Evolutionary conservation across 116 monocot species (phyloP).

Genomic region (Zostera marina): DNA sequence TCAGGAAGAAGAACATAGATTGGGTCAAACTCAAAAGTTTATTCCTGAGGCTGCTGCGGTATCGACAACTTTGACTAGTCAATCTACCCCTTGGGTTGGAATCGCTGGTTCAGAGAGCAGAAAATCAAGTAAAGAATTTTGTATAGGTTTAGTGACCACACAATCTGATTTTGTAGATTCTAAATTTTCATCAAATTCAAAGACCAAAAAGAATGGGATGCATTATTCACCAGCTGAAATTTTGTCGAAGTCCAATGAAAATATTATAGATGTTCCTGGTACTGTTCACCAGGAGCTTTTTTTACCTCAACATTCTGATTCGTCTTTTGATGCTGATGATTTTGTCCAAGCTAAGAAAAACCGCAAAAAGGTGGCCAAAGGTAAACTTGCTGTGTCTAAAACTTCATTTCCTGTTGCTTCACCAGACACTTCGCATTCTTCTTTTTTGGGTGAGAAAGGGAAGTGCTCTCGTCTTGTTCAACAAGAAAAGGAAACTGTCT

Average conservation of each 20-base stretch:
- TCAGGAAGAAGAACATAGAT: slow-evolving; percentile 69
- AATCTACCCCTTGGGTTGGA: slow-evolving; percentile 24
- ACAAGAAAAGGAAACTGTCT: slow-evolving; percentile 38
- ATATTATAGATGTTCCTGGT: slow-evolving; percentile 6
- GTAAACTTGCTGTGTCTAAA: slow-evolving; percentile 43
- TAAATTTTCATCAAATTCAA: slow-evolving; percentile 12
- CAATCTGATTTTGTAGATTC: slow-evolving; percentile 4
- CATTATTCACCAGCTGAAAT: slow-evolving; percentile 83
- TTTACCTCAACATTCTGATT: slow-evolving; percentile 16
- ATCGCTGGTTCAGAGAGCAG: slow-evolving; percentile 22
- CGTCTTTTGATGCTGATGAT: slow-evolving; percentile 24
- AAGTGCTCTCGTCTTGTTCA: slow-evolving; percentile 22
- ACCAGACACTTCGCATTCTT: slow-evolving; percentile 19
- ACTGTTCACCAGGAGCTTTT: slow-evolving; percentile 10
- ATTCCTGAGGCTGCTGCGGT: slow-evolving; percentile 12
- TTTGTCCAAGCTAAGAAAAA: slow-evolving; percentile 84
- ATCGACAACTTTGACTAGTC: slow-evolving; percentile 1
- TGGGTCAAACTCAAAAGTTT: slow-evolving; percentile 21
- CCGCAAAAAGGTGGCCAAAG: slow-evolving; percentile 67
- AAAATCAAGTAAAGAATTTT: slow-evolving; percentile 18
- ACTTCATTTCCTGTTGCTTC: slow-evolving; percentile 29
- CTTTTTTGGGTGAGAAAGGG: slow-evolving; percentile 25
- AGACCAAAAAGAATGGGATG: slow-evolving; percentile 46
- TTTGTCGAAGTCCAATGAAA: slow-evolving; percentile 41
- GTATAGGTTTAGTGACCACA: slow-evolving; percentile 5